Percentiles rank a stretch among this genome's conserved stretches.
Conservation (phyloP, 2,329 filamentous ascomycete genomes). For the Beauveria bassiana region DNA sequence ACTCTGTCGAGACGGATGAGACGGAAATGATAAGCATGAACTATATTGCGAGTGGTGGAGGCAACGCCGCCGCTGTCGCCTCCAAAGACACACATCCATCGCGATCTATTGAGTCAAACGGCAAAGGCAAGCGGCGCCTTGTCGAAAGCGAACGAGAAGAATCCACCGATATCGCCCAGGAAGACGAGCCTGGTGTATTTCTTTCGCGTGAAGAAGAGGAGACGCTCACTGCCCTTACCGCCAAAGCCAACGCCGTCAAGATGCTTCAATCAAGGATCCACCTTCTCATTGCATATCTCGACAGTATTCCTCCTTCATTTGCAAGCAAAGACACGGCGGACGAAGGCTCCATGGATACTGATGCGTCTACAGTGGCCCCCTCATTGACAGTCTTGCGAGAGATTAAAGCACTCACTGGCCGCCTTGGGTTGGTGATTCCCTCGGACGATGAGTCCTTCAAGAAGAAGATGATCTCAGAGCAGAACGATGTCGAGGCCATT, state of each 20-base stretch:
- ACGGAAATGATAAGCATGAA: constrained; percentile 98
- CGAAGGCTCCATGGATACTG: constrained; percentile 25
- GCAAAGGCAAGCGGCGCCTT: constrained; percentile 43
- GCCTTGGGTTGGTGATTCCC: constrained; percentile 74
- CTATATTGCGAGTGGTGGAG: constrained; percentile 78
- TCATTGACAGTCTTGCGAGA: constrained; percentile 75
- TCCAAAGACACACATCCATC: constrained; percentile 34
- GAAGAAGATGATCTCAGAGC: constrained; percentile 65
- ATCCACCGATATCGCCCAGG: constrained; percentile 18
- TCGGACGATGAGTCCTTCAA: constrained; percentile 58
- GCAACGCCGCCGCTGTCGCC: constrained; percentile 61
- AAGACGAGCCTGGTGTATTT: constrained; percentile 22
- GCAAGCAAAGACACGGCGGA: constrained; percentile 36
- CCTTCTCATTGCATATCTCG: constrained; percentile 69
- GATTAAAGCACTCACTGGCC: constrained; percentile 76
- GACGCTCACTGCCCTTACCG: constrained; percentile 60
- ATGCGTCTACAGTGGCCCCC: constrained; percentile 30
- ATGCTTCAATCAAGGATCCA: constrained; percentile 77
- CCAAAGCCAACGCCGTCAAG: constrained; percentile 87
- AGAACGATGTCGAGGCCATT: constrained; percentile 77
- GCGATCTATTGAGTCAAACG: constrained; percentile 38
- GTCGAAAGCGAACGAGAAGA: constrained; percentile 25
- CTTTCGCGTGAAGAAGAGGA: constrained; percentile 55
- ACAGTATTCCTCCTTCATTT: constrained; percentile 60
- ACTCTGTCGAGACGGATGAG: constrained; percentile 86